Percentiles rank a stretch among this genome's conserved stretches.
Evolutionary conservation across 352 stramenopile genomes (phyloP).

Genomic region (Phytopythium mirpurense): DNA sequence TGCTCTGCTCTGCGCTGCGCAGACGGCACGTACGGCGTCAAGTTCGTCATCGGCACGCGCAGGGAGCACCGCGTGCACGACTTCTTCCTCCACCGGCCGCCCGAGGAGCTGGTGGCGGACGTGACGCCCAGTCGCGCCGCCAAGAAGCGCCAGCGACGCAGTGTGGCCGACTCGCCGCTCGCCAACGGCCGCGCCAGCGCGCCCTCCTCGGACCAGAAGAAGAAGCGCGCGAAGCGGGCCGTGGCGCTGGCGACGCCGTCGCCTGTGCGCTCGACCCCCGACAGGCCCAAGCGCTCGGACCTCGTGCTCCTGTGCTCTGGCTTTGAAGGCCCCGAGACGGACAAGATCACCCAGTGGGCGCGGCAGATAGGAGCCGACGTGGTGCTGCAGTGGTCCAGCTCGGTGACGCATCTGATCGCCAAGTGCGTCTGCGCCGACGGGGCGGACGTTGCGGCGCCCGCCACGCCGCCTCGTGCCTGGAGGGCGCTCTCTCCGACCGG

Average conservation of each 20-base stretch:
- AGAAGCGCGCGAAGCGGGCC: constrained; percentile 14
- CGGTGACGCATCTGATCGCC: constrained; percentile 80
- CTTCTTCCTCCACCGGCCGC: constrained; percentile 32
- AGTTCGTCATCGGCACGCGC: constrained; percentile 42
- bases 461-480: background rate
- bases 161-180: constrained; percentile 3
- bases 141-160: constrained; percentile 18
- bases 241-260: constrained; percentile 9
- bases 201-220: constrained; percentile 12
- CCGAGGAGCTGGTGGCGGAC: constrained; percentile 33
- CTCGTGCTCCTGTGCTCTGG: constrained; percentile 62
- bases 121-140: constrained; percentile 30
- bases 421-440: constrained; percentile 57
- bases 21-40: constrained; percentile 54
- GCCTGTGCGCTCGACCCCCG: background rate
- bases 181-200: background rate
- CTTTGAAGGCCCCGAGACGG: constrained; percentile 35
- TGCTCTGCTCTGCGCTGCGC: background rate
- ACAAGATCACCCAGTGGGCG: constrained; percentile 41
- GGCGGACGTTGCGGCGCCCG: background rate
- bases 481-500: constrained; percentile 5
- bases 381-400: constrained; percentile 39
- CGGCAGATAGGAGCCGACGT: constrained; percentile 37
- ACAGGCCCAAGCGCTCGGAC: constrained; percentile 21
- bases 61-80: constrained; percentile 27